Conservation (phyloP, 1,139 yeast genomes). For the Insectozyma bohioensis region DNA sequence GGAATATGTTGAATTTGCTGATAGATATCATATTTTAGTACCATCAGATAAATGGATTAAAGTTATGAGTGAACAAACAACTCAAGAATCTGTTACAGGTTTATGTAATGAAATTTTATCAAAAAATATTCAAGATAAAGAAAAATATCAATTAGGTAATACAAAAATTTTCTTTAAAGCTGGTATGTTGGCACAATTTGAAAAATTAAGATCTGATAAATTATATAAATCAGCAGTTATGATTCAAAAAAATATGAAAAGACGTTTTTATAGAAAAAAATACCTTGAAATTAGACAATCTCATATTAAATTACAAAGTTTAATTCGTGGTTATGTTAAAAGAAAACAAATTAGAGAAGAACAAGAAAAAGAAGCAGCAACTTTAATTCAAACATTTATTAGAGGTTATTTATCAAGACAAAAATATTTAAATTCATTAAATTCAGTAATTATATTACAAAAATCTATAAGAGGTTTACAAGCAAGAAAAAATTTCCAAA, state of each 20-base stretch:
- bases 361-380: constrained; percentile 65
- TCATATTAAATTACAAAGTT: constrained; percentile 57
- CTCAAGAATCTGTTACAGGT: constrained; percentile 57
- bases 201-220: constrained; percentile 79
- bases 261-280: constrained; percentile 59
- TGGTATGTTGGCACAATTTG: constrained; percentile 91
- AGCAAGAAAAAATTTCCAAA: constrained; percentile 49
- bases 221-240: constrained; percentile 74
- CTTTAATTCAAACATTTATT: constrained; percentile 65
- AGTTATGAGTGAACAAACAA: constrained; percentile 55
- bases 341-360: constrained; percentile 60
- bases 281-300: constrained; percentile 59
- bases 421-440: constrained; percentile 41
- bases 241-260: constrained; percentile 84
- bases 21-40: constrained; percentile 80
- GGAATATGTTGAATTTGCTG: constrained; percentile 92
- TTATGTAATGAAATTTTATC: constrained; percentile 69
- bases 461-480: constrained; percentile 65
- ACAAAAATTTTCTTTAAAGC: constrained; percentile 95
- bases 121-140: constrained; percentile 59
- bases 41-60: constrained; percentile 69
- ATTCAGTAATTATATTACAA: constrained; percentile 63
- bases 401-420: constrained; percentile 65
- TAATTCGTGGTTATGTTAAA: constrained; percentile 60
- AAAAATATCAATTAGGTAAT: constrained; percentile 80